Evolutionary conservation across 1,284 basidiomycete species (phyloP).

Genomic region (Phellopilus nigrolimitatus): DNA sequence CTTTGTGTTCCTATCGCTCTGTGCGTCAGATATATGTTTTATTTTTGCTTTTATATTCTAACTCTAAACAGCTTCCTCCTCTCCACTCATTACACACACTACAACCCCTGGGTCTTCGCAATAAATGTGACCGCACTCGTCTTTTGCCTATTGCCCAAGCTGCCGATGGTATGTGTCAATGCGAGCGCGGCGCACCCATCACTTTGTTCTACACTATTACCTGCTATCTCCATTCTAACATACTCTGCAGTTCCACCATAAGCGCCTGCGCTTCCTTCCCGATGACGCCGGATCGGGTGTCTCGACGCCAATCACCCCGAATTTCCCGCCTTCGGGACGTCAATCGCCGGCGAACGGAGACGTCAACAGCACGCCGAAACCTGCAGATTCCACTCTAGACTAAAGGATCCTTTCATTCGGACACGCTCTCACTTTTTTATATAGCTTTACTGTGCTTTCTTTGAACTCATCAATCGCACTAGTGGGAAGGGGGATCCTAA

Average conservation of each 20-base stretch:
- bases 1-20: constrained; percentile 86
- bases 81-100: constrained; percentile 97
- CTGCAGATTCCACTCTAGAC: too few relatives aligned
- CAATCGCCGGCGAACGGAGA: constrained; percentile 8
- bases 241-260: constrained; percentile 62
- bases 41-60: constrained; percentile 18
- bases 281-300: constrained; percentile 50
- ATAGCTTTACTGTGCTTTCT: too few relatives aligned
- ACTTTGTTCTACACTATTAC: not conserved
- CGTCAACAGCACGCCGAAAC: not conserved
- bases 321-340: constrained; percentile 34
- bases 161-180: too few relatives aligned
- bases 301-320: constrained; percentile 58
- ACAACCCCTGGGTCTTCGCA: constrained; percentile 88
- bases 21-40: constrained; percentile 47
- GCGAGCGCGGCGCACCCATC: constrained; percentile 20
- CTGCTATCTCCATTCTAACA: constrained; percentile 4
- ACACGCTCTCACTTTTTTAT: too few relatives aligned
- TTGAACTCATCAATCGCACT: not conserved
- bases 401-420: too few relatives aligned
- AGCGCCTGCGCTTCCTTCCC: constrained; percentile 70
- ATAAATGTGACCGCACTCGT: constrained; percentile 87
- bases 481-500: not conserved
- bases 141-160: constrained; percentile 88
- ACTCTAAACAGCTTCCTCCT: constrained; percentile 73